These are phyloP conservation scores for Inga leiocalycina DNA, from an alignment of 306 rosid species.

Conservation along the genomic window DNA sequence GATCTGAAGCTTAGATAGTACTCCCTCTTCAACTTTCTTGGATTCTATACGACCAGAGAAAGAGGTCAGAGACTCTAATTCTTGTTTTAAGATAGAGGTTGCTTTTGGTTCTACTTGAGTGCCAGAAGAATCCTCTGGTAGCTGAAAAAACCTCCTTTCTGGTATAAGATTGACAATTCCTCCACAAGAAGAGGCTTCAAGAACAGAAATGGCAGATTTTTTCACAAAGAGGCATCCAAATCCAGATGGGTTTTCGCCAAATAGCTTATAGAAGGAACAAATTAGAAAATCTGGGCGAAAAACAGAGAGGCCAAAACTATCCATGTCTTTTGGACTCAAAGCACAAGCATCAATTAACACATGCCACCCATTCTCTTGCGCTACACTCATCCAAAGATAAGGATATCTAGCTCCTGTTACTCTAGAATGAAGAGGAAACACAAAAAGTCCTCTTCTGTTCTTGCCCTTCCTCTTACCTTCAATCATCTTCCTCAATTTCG, in stretches of 20 bases:
- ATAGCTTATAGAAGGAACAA: constrained; percentile 85
- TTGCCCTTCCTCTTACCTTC: constrained; percentile 62
- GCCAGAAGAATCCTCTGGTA: constrained; percentile 56
- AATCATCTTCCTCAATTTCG: constrained; percentile 68
- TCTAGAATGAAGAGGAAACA: constrained; percentile 83
- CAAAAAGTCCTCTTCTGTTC: constrained; percentile 73
- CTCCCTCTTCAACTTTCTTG: constrained; percentile 40
- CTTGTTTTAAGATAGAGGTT: constrained; percentile 31
- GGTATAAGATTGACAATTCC: constrained; percentile 84
- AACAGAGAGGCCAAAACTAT: constrained; percentile 81
- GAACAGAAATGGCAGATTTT: constrained; percentile 58
- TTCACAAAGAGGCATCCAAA: constrained; percentile 89
- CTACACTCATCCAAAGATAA: constrained; percentile 82
- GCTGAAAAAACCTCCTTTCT: constrained; percentile 40
- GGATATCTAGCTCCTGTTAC: constrained; percentile 92
- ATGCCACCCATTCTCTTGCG: constrained; percentile 93
- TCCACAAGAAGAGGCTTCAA: constrained; percentile 55
- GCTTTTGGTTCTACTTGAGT: constrained; percentile 49
- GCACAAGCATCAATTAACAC: constrained; percentile 88
- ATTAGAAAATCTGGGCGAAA: constrained; percentile 80
- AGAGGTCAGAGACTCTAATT: constrained; percentile 46
- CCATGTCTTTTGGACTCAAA: constrained; percentile 91
- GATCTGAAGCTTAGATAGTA: constrained; percentile 30
- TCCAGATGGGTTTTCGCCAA: constrained; percentile 94
- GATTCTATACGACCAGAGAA: constrained; percentile 62